Conservation (phyloP, 2,329 filamentous ascomycete species). For the Cordyceps cateniannulata region DNA sequence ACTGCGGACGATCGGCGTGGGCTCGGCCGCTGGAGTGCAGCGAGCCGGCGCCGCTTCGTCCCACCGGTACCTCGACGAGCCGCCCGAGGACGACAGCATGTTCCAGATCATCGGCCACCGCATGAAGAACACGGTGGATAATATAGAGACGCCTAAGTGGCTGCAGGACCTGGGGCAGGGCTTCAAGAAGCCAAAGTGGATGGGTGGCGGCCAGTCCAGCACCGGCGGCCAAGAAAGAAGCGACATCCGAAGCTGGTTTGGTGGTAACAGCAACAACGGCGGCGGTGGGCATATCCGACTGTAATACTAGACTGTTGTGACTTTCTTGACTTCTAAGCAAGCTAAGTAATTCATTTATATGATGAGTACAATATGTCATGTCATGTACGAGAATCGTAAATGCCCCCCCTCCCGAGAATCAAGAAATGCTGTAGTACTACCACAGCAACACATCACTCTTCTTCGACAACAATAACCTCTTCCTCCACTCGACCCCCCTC, state of each 20-base stretch:
- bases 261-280: slow-evolving; percentile 28
- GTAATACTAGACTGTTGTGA: slow-evolving; percentile 9
- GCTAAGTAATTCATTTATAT: neutral
- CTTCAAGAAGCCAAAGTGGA: slow-evolving; percentile 76
- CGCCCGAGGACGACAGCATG: slow-evolving; percentile 69
- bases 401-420: too few species aligned
- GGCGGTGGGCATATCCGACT: slow-evolving; percentile 30
- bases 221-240: slow-evolving; percentile 28
- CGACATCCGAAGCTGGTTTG: slow-evolving; percentile 51
- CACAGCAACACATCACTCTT: neutral
- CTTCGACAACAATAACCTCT: neutral
- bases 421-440: too few species aligned
- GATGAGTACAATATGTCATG: neutral
- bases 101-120: slow-evolving; percentile 78
- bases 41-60: slow-evolving; percentile 23
- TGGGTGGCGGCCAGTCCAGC: slow-evolving; percentile 53
- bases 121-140: slow-evolving; percentile 88
- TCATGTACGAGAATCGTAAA: too few species aligned
- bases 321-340: neutral
- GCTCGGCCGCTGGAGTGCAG: slow-evolving; percentile 22
- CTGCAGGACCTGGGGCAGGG: slow-evolving; percentile 62
- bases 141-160: slow-evolving; percentile 75
- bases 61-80: slow-evolving; percentile 36
- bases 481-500: neutral
- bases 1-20: slow-evolving; percentile 37